phyloP scores from a whole-genome alignment of 2,329 filamentous ascomycete genomes.

The Nemania sp. region DNA sequence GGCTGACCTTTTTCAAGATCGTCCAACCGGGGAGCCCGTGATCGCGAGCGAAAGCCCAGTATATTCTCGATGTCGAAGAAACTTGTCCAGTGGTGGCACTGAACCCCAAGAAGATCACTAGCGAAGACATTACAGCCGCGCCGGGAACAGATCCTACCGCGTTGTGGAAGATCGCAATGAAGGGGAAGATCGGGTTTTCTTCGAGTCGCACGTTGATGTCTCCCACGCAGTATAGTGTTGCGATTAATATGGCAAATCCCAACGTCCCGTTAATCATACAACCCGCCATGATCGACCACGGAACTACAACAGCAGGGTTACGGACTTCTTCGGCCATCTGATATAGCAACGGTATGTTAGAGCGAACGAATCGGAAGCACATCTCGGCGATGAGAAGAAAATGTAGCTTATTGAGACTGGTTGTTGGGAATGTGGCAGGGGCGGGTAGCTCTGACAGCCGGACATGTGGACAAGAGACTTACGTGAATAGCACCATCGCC shows the following conservation, averaged over 20 bases:
- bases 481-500: conserved; percentile 42
- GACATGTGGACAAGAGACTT: background rate
- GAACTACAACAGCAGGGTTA: conserved; percentile 52
- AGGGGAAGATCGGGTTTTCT: conserved; percentile 55
- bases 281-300: conserved; percentile 52
- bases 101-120: conserved; percentile 52
- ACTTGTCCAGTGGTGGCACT: conserved; percentile 55
- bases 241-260: conserved; percentile 57
- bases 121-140: conserved; percentile 52
- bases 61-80: conserved; percentile 60
- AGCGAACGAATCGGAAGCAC: background rate
- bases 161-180: conserved; percentile 60
- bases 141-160: conserved; percentile 51
- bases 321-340: conserved; percentile 50
- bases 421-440: too few relatives aligned
- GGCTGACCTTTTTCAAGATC: conserved; percentile 16
- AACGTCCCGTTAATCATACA: conserved; percentile 54
- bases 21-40: conserved; percentile 24
- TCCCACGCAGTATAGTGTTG: conserved; percentile 57
- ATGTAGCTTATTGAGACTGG: too few relatives aligned
- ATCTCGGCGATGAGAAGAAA: too few relatives aligned
- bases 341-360: background rate
- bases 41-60: conserved; percentile 52
- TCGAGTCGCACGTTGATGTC: conserved; percentile 49
- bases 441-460: too few relatives aligned